phyloP scores from a whole-genome alignment of 768 basidiomycete genomes.

The Cubamyces sp. region DNA sequence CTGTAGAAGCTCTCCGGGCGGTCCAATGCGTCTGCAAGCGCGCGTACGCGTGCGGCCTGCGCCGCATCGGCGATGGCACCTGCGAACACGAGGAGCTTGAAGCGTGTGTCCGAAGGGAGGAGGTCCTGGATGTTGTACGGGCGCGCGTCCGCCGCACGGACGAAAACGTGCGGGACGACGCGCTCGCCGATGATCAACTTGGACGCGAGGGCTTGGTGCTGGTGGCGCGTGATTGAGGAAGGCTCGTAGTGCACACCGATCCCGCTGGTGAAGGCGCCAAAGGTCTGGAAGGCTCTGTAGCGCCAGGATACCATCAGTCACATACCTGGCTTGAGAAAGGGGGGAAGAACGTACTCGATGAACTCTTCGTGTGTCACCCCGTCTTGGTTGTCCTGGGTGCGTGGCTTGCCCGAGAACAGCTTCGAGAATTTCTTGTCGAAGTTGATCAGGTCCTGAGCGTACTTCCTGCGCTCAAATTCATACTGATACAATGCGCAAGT shows the following conservation, averaged over 20 bases:
- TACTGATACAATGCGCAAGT: conserved; percentile 38
- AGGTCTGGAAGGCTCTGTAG: conserved; percentile 47
- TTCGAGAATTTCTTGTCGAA: conserved; percentile 57
- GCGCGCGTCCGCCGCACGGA: conserved; percentile 50
- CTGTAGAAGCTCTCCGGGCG: conserved; percentile 27
- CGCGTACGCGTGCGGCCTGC: conserved; percentile 26
- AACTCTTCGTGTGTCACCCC: conserved; percentile 57
- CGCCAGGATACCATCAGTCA: not conserved
- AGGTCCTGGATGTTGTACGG: conserved; percentile 55
- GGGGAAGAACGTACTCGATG: conserved; percentile 38
- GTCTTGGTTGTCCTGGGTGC: conserved; percentile 39
- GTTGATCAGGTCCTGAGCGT: conserved; percentile 56
- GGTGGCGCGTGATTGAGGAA: conserved; percentile 41
- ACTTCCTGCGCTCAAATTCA: conserved; percentile 56
- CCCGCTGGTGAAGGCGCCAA: conserved; percentile 51
- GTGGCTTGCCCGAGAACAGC: conserved; percentile 58
- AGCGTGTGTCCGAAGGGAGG: conserved; percentile 50
- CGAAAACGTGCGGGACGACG: conserved; percentile 49
- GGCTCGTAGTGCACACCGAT: conserved; percentile 54
- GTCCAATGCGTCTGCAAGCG: conserved; percentile 28
- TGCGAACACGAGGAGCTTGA: conserved; percentile 51
- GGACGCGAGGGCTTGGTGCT: conserved; percentile 42
- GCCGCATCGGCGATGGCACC: conserved; percentile 40
- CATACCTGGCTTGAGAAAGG: not conserved
- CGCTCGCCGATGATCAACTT: conserved; percentile 54